Conservation (phyloP, 495 filamentous ascomycete genomes). For the Patellaria atrata region DNA sequence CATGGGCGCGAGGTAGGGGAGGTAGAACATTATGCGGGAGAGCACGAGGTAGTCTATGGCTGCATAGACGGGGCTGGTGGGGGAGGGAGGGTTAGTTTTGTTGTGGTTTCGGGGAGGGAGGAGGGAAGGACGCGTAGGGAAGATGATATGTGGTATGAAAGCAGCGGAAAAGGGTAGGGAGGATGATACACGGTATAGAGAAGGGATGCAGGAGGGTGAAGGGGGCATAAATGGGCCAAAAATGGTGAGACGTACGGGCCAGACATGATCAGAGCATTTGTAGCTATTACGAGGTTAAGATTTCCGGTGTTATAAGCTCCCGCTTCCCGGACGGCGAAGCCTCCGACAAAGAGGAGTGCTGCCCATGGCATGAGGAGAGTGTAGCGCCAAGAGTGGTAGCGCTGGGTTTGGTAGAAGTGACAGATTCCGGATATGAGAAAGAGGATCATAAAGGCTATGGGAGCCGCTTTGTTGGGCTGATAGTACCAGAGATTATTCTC, state of each 20-base stretch:
- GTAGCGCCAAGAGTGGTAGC: slow-evolving; percentile 21
- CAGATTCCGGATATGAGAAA: slow-evolving; percentile 43
- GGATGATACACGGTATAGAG: background rate
- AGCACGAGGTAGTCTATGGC: slow-evolving; percentile 63
- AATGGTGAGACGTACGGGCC: slow-evolving; percentile 12
- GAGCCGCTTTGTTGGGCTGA: slow-evolving; percentile 58
- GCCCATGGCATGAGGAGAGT: slow-evolving; percentile 22
- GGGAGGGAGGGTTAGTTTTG: no score
- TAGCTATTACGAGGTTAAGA: slow-evolving; percentile 16
- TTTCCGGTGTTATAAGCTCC: slow-evolving; percentile 18
- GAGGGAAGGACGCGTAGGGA: no score
- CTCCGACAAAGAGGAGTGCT: slow-evolving; percentile 17
- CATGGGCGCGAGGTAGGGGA: slow-evolving; percentile 62
- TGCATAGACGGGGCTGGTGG: slow-evolving; percentile 59
- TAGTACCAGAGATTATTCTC: slow-evolving; percentile 54
- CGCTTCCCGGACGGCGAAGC: slow-evolving; percentile 15
- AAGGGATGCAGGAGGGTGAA: background rate
- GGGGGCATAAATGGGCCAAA: background rate
- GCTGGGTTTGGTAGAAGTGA: slow-evolving; percentile 50
- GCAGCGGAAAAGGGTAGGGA: background rate
- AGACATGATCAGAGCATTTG: slow-evolving; percentile 21
- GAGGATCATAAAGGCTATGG: slow-evolving; percentile 50
- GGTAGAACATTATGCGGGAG: slow-evolving; percentile 63
- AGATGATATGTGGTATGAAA: background rate
- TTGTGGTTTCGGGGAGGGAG: no score